A percentile compares a stretch with the other conserved stretches of the same genome.
phyloP scores from a whole-genome alignment of 2,329 filamentous ascomycete species.

The Colletotrichum caudatum region DNA sequence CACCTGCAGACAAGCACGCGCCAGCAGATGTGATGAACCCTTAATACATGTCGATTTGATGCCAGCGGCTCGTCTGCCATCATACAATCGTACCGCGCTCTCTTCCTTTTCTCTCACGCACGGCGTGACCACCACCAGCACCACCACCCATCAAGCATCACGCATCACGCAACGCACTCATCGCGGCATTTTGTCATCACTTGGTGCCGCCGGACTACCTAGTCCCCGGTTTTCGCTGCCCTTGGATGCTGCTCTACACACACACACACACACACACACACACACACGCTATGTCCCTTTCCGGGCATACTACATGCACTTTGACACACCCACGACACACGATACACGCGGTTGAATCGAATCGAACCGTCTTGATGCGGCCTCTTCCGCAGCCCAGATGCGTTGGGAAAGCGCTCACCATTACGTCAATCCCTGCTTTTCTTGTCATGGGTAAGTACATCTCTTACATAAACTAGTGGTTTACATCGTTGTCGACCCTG shows the following conservation, averaged over 20 bases:
- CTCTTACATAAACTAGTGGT: neutral
- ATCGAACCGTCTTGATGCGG: slow-evolving; percentile 22
- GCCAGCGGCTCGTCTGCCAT: slow-evolving; percentile 17
- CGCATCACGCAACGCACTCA: neutral
- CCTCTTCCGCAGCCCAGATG: slow-evolving; percentile 13
- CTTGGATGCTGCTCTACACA: neutral
- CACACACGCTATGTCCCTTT: neutral
- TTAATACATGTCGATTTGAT: slow-evolving; percentile 25
- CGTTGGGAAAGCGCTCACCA: slow-evolving; percentile 7
- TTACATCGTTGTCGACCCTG: slow-evolving; percentile 1
- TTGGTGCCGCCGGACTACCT: neutral
- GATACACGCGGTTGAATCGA: slow-evolving; percentile 28
- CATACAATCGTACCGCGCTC: slow-evolving; percentile 22
- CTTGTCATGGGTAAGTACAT: neutral
- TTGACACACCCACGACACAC: slow-evolving; percentile 31
- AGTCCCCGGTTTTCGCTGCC: slow-evolving; percentile 17
- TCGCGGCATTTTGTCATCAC: slow-evolving; percentile 13
- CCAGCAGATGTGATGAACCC: slow-evolving; percentile 41
- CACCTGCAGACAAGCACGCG: slow-evolving; percentile 40
- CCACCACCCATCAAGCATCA: neutral
- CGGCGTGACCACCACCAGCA: neutral
- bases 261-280: neutral
- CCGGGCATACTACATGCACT: slow-evolving; percentile 4
- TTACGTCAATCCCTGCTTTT: slow-evolving; percentile 26
- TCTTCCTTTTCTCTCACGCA: neutral